Evolutionary conservation across 768 basidiomycete species (phyloP).

Genomic region (Thelephora ganbajun): DNA sequence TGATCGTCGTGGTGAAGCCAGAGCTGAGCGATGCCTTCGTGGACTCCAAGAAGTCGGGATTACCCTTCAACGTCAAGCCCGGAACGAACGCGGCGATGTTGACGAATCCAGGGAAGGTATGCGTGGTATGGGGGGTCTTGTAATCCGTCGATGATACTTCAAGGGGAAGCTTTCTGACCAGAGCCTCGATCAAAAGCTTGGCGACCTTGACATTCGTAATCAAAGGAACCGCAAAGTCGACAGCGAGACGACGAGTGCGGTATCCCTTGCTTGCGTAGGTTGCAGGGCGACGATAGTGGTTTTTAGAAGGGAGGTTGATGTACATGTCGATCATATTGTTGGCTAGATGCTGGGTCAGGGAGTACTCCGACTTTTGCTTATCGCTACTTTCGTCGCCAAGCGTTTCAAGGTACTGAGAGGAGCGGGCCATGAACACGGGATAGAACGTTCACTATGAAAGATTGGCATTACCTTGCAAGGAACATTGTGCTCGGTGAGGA

Average conservation of each 20-base stretch:
- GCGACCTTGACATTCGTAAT: constrained; percentile 99
- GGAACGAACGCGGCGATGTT: constrained; percentile 85
- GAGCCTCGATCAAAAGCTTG: constrained; percentile 88
- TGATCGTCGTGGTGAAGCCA: constrained; percentile 78
- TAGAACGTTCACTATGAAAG: neutral
- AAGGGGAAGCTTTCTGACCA: constrained; percentile 79
- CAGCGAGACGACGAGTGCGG: constrained; percentile 93
- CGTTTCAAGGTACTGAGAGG: constrained; percentile 70
- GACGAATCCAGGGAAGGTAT: constrained; percentile 84
- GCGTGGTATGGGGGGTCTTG: constrained; percentile 86
- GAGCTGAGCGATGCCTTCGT: constrained; percentile 77
- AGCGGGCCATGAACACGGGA: neutral
- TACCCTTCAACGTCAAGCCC: constrained; percentile 36
- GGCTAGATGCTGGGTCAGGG: constrained; percentile 88
- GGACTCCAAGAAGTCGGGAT: constrained; percentile 47
- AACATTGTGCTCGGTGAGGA: constrained; percentile 92
- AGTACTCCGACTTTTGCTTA: constrained; percentile 93
- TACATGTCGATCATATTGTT: constrained; percentile 99
- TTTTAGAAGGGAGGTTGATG: constrained; percentile 97
- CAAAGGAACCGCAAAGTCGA: constrained; percentile 93
- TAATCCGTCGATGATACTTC: constrained; percentile 85
- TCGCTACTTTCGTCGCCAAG: constrained; percentile 61
- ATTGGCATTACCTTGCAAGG: constrained; percentile 66
- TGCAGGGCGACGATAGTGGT: constrained; percentile 92
- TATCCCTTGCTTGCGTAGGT: constrained; percentile 97